Evolutionary conservation across 2,329 filamentous ascomycete species (phyloP), one percentile per base, ranked within the genome.

Genomic region (Cladobotryum mycophilum): DNA sequence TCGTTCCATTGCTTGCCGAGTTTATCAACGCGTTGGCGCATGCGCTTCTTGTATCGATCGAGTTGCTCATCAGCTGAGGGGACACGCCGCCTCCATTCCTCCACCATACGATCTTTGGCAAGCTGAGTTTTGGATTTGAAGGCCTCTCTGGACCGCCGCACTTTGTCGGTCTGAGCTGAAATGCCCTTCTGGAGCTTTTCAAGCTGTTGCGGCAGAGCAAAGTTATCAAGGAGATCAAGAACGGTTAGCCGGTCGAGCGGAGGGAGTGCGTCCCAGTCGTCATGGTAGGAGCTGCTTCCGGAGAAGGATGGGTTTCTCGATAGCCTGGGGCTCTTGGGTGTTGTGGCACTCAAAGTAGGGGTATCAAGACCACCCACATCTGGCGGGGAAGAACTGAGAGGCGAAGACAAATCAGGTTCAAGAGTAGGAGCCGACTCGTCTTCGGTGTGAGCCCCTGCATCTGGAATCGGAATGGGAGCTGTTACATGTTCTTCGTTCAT

Each of bases 211-310:
- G 90, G 86, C 33, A 99, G 76, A 5, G 91, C 88, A 56, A 99
- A 83, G 66, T 96, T 97, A 70, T 96, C 92, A 58, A 99, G 80
- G 45, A 99, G 78, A 64, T 99, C 93, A 61, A 99, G 89, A 52
- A 97, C 82, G 37, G 88, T 91, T 48, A 99, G 76, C 47, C 89
- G 87, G 67, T 99, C 93, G 20, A 96, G 75, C 1, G 92, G 91
- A 9, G 91, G 89, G 55, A 95, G 87, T 18, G 82, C 76, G 55
- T 95, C 89, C 80, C 88, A 93, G 64, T 92, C 89, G 60, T 93
- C 88, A 51, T 93, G 88, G 61, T 89, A 89, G n/a, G 83, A 85
- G 66, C 85, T 89, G 68, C 84, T 89, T 45, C 82, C 84, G n/a
- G 88, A 90, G 67, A 90, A 90, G 14, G 90, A 95, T 14, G 80